phyloP scores from a whole-genome alignment of 2,329 filamentous ascomycete species.

The Emergomyces africanus region DNA sequence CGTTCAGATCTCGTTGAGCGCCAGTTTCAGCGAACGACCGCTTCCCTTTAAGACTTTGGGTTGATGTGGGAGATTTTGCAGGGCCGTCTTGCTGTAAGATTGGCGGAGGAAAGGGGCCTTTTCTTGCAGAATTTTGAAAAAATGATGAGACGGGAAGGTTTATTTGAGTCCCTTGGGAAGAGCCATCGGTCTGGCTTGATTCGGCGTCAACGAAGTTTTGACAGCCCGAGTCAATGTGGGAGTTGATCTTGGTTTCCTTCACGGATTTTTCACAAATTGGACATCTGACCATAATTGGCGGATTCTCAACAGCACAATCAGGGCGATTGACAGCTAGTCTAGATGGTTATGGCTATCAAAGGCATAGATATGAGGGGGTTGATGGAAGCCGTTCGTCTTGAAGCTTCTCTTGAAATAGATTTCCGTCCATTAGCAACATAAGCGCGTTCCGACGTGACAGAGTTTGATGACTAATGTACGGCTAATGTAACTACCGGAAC shows the following conservation, averaged over 20 bases:
- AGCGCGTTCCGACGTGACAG: not conserved
- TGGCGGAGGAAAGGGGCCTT: conserved; percentile 24
- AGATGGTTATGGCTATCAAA: not conserved
- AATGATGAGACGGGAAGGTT: conserved; percentile 29
- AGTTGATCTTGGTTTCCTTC: conserved; percentile 65
- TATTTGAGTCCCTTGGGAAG: conserved; percentile 24
- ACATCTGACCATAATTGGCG: conserved; percentile 47
- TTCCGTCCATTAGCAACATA: no score
- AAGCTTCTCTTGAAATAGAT: not conserved
- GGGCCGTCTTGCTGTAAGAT: conserved; percentile 4
- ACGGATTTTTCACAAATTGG: conserved; percentile 65
- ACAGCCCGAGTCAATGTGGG: conserved; percentile 80
- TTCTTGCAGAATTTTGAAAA: conserved; percentile 37
- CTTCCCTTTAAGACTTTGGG: conserved; percentile 20
- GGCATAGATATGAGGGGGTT: not conserved
- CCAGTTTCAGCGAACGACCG: conserved; percentile 19
- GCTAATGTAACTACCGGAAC: not conserved
- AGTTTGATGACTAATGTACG: not conserved
- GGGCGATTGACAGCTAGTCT: not conserved
- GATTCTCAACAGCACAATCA: not conserved
- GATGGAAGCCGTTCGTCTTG: not conserved
- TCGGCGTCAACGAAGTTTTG: conserved; percentile 46
- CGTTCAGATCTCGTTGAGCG: not conserved
- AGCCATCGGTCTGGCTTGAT: conserved; percentile 31
- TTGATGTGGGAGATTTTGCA: conserved; percentile 18